Percentiles rank a stretch among this genome's conserved stretches.
Evolutionary conservation across 345 rosid species (phyloP).

Genomic region (Sonneratia alba): DNA sequence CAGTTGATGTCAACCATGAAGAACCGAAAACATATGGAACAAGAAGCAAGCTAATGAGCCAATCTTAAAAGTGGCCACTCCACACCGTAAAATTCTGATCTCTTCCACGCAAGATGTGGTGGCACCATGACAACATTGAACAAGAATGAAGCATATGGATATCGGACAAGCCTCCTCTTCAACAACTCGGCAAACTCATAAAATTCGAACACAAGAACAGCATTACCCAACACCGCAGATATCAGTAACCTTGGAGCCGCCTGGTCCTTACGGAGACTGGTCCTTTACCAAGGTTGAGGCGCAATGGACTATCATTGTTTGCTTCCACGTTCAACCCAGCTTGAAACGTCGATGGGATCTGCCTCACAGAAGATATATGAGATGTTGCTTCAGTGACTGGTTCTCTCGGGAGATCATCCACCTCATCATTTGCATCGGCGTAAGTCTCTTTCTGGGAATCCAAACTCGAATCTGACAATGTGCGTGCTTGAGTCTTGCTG

Average conservation of each 20-base stretch:
- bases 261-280: constrained; percentile 53
- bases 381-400: neutral
- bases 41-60: no score
- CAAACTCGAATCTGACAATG: neutral
- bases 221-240: neutral
- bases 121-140: no score
- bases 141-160: no score
- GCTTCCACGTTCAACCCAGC: constrained; percentile 25
- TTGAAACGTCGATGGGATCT: constrained; percentile 21
- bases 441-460: neutral
- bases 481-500: neutral
- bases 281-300: constrained; percentile 28
- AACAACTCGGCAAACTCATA: no score
- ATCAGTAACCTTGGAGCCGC: constrained; percentile 52
- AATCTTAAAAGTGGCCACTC: no score
- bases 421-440: neutral
- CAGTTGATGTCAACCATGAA: no score
- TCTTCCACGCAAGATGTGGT: no score
- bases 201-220: no score
- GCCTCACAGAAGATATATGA: constrained; percentile 2
- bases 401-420: neutral
- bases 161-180: no score
- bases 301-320: constrained; percentile 11
- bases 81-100: no score
- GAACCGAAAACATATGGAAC: no score